Evolutionary conservation across 129 eudicot genomes (phyloP).

Genomic region (Ambrosia trifida): DNA sequence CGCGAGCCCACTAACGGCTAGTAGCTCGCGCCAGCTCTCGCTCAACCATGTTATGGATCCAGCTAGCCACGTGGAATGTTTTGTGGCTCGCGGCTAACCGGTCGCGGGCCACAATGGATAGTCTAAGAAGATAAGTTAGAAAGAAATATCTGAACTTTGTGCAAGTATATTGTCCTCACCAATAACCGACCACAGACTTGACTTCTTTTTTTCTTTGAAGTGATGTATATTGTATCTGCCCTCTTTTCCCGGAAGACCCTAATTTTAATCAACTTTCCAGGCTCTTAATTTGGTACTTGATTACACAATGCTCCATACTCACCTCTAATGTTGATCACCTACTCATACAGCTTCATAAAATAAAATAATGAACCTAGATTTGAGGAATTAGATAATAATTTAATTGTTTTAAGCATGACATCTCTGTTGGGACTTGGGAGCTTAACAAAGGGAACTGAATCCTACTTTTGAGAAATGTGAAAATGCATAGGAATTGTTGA

Average conservation of each 20-base stretch:
- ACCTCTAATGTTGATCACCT: constrained; percentile 28
- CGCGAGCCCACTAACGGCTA: too few species aligned
- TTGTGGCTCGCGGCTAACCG: too few species aligned
- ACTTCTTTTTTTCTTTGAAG: constrained; percentile 25
- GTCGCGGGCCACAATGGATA: too few species aligned
- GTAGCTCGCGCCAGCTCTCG: too few species aligned
- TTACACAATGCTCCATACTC: constrained; percentile 31
- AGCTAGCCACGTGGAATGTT: too few species aligned
- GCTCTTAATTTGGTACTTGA: constrained; percentile 32
- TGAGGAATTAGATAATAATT: constrained; percentile 18
- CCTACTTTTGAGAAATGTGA: constrained; percentile 16
- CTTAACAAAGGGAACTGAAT: constrained; percentile 9
- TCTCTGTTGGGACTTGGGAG: constrained; percentile 13
- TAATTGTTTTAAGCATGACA: constrained; percentile 14
- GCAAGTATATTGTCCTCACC: constrained; percentile 15
- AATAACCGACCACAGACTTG: too few species aligned
- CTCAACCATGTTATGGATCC: too few species aligned
- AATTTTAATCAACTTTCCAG: constrained; percentile 28
- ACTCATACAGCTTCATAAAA: constrained; percentile 10
- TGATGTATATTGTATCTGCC: constrained; percentile 25
- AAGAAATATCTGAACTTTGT: constrained; percentile 13
- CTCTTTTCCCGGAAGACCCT: constrained; percentile 17
- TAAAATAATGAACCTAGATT: constrained; percentile 27
- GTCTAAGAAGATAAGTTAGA: background rate
- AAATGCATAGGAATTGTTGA: background rate